Evolutionary conservation across 2,329 filamentous ascomycete species (phyloP).

Genomic region (Cadophora luteo-olivacea): DNA sequence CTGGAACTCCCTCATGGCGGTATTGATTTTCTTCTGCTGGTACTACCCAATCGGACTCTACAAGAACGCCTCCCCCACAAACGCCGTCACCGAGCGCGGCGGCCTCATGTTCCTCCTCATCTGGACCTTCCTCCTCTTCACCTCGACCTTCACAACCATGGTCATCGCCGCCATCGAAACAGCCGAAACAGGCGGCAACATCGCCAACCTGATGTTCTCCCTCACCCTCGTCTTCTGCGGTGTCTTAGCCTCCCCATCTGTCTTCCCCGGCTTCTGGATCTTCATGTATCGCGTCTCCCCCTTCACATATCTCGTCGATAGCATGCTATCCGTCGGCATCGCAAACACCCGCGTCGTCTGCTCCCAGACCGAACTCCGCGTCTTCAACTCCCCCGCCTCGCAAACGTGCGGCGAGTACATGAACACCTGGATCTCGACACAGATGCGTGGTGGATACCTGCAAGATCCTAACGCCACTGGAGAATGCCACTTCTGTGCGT

Average conservation of each 20-base stretch:
- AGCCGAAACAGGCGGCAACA: constrained; percentile 76
- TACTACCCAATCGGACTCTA: constrained; percentile 87
- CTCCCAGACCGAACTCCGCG: constrained; percentile 69
- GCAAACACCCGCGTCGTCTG: constrained; percentile 72
- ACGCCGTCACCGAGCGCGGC: constrained; percentile 70
- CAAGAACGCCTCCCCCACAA: constrained; percentile 68
- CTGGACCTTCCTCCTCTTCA: constrained; percentile 78
- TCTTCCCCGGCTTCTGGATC: constrained; percentile 78
- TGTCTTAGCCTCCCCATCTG: constrained; percentile 69
- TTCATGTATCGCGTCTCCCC: constrained; percentile 86
- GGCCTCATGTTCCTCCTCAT: constrained; percentile 81
- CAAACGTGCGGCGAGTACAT: constrained; percentile 67
- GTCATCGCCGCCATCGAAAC: constrained; percentile 77
- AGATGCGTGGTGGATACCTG: constrained; percentile 58
- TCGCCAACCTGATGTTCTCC: constrained; percentile 77
- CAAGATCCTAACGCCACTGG: constrained; percentile 53
- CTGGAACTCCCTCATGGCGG: constrained; percentile 76
- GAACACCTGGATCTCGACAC: constrained; percentile 50
- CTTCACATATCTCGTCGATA: constrained; percentile 80
- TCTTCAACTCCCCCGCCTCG: constrained; percentile 63
- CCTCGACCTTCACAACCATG: constrained; percentile 81
- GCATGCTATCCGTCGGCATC: constrained; percentile 73
- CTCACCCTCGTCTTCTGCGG: constrained; percentile 76
- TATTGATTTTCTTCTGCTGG: constrained; percentile 81
- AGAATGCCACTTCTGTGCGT: constrained; percentile 61